Conservation (phyloP, 495 filamentous ascomycete genomes). For the Glonium stellatum region DNA sequence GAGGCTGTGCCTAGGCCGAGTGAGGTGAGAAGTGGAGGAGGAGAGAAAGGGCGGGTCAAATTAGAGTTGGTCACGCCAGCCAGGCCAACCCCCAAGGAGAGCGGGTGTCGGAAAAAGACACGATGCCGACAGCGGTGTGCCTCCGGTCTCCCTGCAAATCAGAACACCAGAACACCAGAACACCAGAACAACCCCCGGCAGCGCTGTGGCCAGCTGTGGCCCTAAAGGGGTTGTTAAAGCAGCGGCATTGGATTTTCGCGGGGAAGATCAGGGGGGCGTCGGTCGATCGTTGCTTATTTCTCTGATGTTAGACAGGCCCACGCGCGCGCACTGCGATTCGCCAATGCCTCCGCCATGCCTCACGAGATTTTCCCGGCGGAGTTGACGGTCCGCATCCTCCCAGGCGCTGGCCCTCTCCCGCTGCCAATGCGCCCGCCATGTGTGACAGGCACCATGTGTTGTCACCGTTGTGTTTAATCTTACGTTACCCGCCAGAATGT, state of each 20-base stretch:
- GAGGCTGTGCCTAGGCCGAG: too few relatives aligned
- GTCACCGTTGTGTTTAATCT: background rate
- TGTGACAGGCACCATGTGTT: background rate
- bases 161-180: too few relatives aligned
- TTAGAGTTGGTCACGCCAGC: too few relatives aligned
- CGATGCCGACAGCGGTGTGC: too few relatives aligned
- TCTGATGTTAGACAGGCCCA: background rate
- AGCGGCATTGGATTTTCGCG: conserved; percentile 11
- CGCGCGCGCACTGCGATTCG: conserved; percentile 7
- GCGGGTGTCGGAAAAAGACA: too few relatives aligned
- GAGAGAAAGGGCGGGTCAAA: too few relatives aligned
- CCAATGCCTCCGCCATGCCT: background rate
- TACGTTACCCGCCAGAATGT: background rate
- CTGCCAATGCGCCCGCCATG: background rate
- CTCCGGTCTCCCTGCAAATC: too few relatives aligned
- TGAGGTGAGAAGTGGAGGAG: too few relatives aligned
- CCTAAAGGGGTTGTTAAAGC: too few relatives aligned
- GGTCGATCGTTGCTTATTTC: conserved; percentile 26
- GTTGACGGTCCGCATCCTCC: conserved; percentile 20
- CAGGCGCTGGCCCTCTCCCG: background rate
- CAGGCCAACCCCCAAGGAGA: too few relatives aligned
- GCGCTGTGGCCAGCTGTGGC: too few relatives aligned
- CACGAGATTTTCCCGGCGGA: conserved; percentile 22
- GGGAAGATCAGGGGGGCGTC: conserved; percentile 8
- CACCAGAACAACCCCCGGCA: too few relatives aligned